phyloP scores from a whole-genome alignment of 2,329 filamentous ascomycete species.

The Talaromyces pinophilus region DNA sequence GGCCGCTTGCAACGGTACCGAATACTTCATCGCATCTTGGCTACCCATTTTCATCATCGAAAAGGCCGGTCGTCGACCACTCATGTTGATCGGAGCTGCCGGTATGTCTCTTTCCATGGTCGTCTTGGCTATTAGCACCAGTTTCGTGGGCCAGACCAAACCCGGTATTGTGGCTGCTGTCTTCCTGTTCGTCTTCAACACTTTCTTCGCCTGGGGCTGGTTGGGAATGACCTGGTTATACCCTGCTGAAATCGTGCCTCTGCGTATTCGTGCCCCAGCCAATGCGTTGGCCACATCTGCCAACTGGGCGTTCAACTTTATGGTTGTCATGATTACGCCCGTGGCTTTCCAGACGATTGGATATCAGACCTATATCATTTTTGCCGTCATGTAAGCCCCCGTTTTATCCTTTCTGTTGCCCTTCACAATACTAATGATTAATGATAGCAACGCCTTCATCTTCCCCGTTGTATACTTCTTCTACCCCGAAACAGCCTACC shows the following conservation, averaged over 20 bases:
- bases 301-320: slow-evolving; percentile 64
- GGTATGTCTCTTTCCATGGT: slow-evolving; percentile 68
- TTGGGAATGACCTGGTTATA: slow-evolving; percentile 65
- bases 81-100: slow-evolving; percentile 70
- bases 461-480: slow-evolving; percentile 61
- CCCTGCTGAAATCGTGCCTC: slow-evolving; percentile 59
- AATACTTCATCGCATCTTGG: slow-evolving; percentile 56
- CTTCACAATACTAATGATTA: slow-evolving; percentile 16
- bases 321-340: slow-evolving; percentile 68
- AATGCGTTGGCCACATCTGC: slow-evolving; percentile 65
- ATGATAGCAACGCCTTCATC: slow-evolving; percentile 53
- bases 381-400: slow-evolving; percentile 53
- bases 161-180: slow-evolving; percentile 49
- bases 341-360: slow-evolving; percentile 59
- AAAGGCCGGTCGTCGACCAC: slow-evolving; percentile 58
- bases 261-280: slow-evolving; percentile 54
- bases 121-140: slow-evolving; percentile 50
- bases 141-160: slow-evolving; percentile 38
- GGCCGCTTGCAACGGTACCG: slow-evolving; percentile 56
- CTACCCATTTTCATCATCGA: slow-evolving; percentile 55
- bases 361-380: slow-evolving; percentile 60
- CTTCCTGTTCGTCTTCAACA: slow-evolving; percentile 65
- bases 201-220: slow-evolving; percentile 63
- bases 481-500: slow-evolving; percentile 62
- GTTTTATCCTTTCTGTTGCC: neutral